phyloP scores from a whole-genome alignment of 306 rosid genomes.

The Malus asiatica region DNA sequence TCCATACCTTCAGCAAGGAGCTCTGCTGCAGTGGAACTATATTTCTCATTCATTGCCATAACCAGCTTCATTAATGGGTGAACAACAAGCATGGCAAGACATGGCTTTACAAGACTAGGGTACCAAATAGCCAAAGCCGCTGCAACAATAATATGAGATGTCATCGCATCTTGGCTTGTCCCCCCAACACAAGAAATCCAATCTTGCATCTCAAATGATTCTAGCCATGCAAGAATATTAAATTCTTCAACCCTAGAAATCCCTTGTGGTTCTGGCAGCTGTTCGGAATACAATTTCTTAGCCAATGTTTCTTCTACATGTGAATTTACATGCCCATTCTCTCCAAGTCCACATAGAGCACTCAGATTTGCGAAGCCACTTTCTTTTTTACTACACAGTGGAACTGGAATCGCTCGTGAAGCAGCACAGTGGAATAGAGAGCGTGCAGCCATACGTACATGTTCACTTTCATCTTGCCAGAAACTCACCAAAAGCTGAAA shows the following conservation, averaged over 20 bases:
- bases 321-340: conserved; percentile 25
- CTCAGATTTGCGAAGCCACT: conserved; percentile 26
- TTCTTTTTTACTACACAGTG: conserved; percentile 47
- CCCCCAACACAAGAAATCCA: conserved; percentile 99
- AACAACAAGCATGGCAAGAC: conserved; percentile 59
- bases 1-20: conserved; percentile 99
- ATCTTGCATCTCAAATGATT: conserved; percentile 91
- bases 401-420: conserved; percentile 76
- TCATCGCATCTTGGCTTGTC: conserved; percentile 95
- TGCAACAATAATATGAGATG: conserved; percentile 92
- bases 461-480: conserved; percentile 97
- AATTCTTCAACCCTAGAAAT: conserved; percentile 48
- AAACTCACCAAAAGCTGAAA: conserved; percentile 91
- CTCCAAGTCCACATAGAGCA: conserved; percentile 28
- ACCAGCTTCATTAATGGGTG: conserved; percentile 89
- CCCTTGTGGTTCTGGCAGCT: conserved; percentile 21
- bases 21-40: conserved; percentile 95
- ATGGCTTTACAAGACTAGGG: conserved; percentile 80
- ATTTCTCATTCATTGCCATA: conserved; percentile 84
- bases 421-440: conserved; percentile 95
- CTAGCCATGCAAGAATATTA: conserved; percentile 65
- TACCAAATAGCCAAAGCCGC: conserved; percentile 96
- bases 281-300: conserved; percentile 5
- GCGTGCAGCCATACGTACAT: conserved; percentile 96
- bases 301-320: conserved; percentile 30